Base-by-base conservation (phyloP, 441 rosid species). In the Euphorbia corollata region DNA sequence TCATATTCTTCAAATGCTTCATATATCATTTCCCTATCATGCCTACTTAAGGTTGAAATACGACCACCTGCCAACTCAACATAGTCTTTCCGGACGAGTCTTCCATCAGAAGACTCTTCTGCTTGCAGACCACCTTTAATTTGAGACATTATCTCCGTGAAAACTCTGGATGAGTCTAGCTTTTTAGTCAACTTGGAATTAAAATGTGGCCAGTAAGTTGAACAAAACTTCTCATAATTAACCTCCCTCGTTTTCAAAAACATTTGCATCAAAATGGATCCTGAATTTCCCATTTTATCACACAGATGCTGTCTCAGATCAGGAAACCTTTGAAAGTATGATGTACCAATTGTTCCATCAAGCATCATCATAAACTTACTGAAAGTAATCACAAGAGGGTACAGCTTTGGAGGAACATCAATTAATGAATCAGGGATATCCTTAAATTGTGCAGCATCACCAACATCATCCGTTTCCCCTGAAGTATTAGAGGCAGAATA, bases 291-390 rank as follows among this genome's bases (percentile, higher is more conserved):
- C n/a, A 5, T 60, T 64, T 68, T 66, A 27, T 24, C 75, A 38
- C 48, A 63, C 22, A 47, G 69, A 32, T 69, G 50, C 22, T 71
- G 78, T 71, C 72, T 73, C 18, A 59, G 58, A 56, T 78, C 66
- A 39, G 57, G 75, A 55, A 85, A 87, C 62, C 76, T 82, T 41
- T 76, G 76, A 55, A 83, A 85, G 58, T 73, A 87, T 1, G 92
- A 81, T 47, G 47, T 72, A 7, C 87, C 87, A 6, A 87, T 16
- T 11, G 82, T 77, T 36, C 80, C 84, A 74, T 87, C 86, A 47
- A 87, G 85, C 87, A 85, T 87, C 81, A 76, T 79, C 74, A 87
- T 64, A 61, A 86, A 82, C 72, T 81, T 86, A 6, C 51, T 64
- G 36, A 82, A 85, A 41, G 86, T 81, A 32, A 82, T 78, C 22